A percentile compares a stretch with the other conserved stretches of the same genome.
phyloP scores from a whole-genome alignment of 2,329 filamentous ascomycete genomes.

The Akanthomyces lecanii region DNA sequence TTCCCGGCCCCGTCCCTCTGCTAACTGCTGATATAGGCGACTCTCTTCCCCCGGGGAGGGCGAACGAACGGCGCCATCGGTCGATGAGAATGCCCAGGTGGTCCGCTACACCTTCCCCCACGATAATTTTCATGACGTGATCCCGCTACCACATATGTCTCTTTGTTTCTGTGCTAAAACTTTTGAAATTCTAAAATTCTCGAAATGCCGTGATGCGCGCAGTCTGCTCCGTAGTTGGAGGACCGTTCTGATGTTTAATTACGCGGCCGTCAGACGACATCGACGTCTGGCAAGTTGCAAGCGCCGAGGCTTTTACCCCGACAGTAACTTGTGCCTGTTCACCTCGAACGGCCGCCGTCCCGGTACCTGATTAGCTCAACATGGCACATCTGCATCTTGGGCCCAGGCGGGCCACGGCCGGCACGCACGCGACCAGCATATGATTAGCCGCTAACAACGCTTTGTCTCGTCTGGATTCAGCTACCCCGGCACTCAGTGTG shows the following conservation, averaged over 20 bases:
- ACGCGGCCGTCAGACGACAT: not conserved
- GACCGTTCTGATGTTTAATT: not conserved
- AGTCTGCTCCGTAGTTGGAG: not conserved
- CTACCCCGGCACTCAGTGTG: not conserved
- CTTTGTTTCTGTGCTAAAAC: no score
- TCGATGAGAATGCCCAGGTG: not conserved
- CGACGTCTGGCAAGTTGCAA: not conserved
- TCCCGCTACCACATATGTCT: no score
- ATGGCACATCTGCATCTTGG: not conserved
- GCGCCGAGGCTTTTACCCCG: not conserved
- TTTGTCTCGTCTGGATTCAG: not conserved
- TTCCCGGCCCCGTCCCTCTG: not conserved
- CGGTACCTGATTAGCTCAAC: conserved; percentile 11
- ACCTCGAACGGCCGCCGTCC: not conserved
- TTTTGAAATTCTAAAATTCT: no score
- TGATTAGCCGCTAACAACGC: not conserved
- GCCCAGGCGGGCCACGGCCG: not conserved
- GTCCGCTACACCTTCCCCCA: no score
- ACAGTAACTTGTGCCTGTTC: not conserved
- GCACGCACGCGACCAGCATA: not conserved
- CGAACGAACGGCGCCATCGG: not conserved
- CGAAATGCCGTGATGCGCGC: no score
- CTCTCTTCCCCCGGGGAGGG: not conserved
- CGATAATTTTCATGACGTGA: no score
- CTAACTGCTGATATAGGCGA: not conserved